These are phyloP conservation scores for Triticum urartu DNA, from an alignment of 176 grass and related monocot genomes.

Conservation along the genomic window DNA sequence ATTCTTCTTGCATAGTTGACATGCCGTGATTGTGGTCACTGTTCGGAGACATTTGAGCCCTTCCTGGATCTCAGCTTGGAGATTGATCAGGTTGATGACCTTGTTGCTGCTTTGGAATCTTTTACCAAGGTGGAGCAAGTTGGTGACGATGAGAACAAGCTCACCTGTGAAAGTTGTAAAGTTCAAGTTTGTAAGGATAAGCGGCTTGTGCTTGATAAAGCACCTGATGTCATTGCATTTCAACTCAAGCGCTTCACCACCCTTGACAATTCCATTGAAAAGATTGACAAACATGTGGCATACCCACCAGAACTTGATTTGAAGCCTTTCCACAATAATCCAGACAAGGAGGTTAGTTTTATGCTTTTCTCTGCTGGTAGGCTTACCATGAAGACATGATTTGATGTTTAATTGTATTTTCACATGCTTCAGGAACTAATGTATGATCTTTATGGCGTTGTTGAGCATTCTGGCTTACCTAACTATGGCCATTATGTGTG, in stretches of 20 bases:
- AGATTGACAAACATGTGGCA: conserved; percentile 68
- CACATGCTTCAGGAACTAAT: conserved; percentile 50
- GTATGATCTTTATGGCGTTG: conserved; percentile 87
- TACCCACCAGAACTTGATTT: conserved; percentile 83
- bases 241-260: conserved; percentile 94
- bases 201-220: conserved; percentile 64
- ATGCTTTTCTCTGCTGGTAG: conserved; percentile 7
- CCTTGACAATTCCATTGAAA: conserved; percentile 43
- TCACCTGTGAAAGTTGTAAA: conserved; percentile 74
- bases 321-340: conserved; percentile 50
- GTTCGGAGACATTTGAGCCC: conserved; percentile 82
- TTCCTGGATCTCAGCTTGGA: conserved; percentile 94
- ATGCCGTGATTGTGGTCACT: conserved; percentile 70
- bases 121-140: conserved; percentile 86
- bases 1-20: conserved; percentile 54
- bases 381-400: not conserved
- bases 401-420: conserved; percentile 23
- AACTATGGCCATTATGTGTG: conserved; percentile 83
- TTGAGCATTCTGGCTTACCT: conserved; percentile 67
- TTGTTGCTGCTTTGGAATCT: conserved; percentile 66
- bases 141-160: conserved; percentile 69
- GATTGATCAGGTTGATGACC: conserved; percentile 53
- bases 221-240: conserved; percentile 71
- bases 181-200: conserved; percentile 74
- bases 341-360: conserved; percentile 33